Percentiles rank a stretch among this genome's conserved stretches.
These are phyloP conservation scores for Talaromyces piceae DNA, from an alignment of 2,329 filamentous ascomycete genomes.

Conservation along the genomic window DNA sequence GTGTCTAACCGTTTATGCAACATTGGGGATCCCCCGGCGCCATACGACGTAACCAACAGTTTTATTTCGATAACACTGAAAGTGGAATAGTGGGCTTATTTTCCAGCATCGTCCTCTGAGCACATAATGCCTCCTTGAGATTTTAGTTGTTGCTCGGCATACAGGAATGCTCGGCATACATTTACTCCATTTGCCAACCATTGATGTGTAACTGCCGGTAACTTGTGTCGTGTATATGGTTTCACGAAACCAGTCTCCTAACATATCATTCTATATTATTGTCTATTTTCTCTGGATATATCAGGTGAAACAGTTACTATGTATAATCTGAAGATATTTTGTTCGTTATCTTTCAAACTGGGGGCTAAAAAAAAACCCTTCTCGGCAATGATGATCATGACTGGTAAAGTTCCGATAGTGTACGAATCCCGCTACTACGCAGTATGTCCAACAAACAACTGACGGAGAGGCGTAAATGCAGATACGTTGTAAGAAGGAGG, in stretches of 20 bases:
- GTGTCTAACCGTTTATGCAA: background rate
- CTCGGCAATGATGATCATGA: background rate
- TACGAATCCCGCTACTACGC: background rate
- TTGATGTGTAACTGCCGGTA: background rate
- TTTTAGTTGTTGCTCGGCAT: too few relatives aligned
- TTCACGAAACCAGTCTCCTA: background rate
- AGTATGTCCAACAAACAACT: background rate
- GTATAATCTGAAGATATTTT: too few relatives aligned
- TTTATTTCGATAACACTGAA: background rate
- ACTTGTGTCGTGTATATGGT: background rate
- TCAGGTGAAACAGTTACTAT: too few relatives aligned
- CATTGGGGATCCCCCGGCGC: background rate
- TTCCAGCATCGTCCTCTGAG: background rate
- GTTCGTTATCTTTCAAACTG: background rate
- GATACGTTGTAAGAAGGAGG: background rate
- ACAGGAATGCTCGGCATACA: background rate
- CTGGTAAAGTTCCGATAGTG: background rate
- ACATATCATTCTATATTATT: background rate
- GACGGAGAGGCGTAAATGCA: background rate
- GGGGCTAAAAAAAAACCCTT: background rate
- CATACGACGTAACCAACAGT: too few relatives aligned
- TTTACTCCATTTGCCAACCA: background rate
- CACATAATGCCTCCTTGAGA: background rate
- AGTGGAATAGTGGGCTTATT: background rate
- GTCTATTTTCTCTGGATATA: too few relatives aligned